Evolutionary conservation across 2,329 filamentous ascomycete species (phyloP).

Genomic region (Biscogniauxia marginata): DNA sequence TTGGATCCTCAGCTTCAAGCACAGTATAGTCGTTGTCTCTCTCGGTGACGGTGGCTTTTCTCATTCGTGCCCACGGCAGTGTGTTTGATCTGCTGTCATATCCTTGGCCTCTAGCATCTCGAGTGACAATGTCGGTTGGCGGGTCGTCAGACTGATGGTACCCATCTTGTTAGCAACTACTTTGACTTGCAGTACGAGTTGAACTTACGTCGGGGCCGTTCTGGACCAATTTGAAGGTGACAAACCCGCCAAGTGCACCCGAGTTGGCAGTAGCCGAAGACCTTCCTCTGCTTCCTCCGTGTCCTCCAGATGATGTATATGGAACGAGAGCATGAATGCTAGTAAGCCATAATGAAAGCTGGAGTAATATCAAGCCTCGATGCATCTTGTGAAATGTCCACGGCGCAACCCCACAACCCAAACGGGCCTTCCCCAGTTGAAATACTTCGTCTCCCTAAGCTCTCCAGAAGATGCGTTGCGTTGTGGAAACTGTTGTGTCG

Average conservation of each 20-base stretch:
- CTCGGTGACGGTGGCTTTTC: conserved; percentile 28
- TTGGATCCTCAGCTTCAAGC: conserved; percentile 45
- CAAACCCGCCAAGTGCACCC: conserved; percentile 21
- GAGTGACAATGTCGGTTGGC: conserved; percentile 36
- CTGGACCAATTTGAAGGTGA: conserved; percentile 44
- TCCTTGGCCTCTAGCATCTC: conserved; percentile 38
- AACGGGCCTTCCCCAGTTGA: conserved; percentile 10
- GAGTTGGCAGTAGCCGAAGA: conserved; percentile 3
- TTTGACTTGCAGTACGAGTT: neutral
- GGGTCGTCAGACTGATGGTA: conserved; percentile 32
- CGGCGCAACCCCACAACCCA: conserved; percentile 4
- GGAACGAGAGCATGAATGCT: conserved; percentile 48
- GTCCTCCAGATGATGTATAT: conserved; percentile 22
- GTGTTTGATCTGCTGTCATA: conserved; percentile 38
- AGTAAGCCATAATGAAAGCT: conserved; percentile 48
- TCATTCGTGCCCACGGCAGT: conserved; percentile 13
- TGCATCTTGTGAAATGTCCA: conserved; percentile 27
- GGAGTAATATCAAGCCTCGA: conserved; percentile 36
- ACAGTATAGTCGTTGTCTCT: conserved; percentile 49
- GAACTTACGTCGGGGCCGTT: conserved; percentile 35
- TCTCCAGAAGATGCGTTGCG: neutral
- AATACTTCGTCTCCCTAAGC: conserved; percentile 7
- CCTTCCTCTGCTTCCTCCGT: conserved; percentile 11
- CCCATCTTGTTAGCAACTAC: conserved; percentile 14
- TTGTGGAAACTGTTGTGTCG: neutral